Base-by-base conservation (phyloP, 176 grass and related monocot genomes). In the Oryza officinalis region DNA sequence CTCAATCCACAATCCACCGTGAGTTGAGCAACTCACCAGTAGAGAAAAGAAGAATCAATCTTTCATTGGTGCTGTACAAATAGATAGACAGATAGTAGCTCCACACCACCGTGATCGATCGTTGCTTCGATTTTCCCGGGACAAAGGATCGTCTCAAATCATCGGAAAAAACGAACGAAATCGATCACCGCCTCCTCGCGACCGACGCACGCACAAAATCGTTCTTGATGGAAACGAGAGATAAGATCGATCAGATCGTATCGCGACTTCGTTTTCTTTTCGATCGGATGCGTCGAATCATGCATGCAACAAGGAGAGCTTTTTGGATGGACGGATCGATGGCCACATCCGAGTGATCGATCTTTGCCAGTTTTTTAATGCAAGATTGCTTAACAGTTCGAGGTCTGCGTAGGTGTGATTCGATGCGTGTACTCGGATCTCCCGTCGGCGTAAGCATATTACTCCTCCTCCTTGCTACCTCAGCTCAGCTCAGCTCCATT, bases 361-460 rank as follows among this genome's bases (percentile, higher is more conserved):
- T 63, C 65, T 63, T 63, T 41, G 31, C 15, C 4, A 40, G 31
- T 75, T 63, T 33, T 80, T 69, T 65, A 67, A 45, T 61, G 22
- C 57, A 9, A 54, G 18, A 78, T 40, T 57, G 59, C 32, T 13
- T 22, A 28, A 65, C 46, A 18, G 6, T 41, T 69, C 25, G 47
- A 78, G 47, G 65, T 28, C 50, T 9, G 72, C 13, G 72, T 60
- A 43, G 73, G 46, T 27, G 40, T 40, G 78, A 63, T 81, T 63
- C 3, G 85, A 43, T 76, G 43, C 67, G 20, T 68, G 27, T 28
- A 14, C 4, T 27, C 72, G 65, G 70, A 71, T 82, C 65, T 63
- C 69, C 28, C 37, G 26, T 45, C 35, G 44, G 63, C 77, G 61
- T 80, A 57, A 67, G 85, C 77, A 71, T 30, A 65, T 66, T 47